phyloP scores from a whole-genome alignment of 148 eudicot genomes.

The Spergularia bocconei region DNA sequence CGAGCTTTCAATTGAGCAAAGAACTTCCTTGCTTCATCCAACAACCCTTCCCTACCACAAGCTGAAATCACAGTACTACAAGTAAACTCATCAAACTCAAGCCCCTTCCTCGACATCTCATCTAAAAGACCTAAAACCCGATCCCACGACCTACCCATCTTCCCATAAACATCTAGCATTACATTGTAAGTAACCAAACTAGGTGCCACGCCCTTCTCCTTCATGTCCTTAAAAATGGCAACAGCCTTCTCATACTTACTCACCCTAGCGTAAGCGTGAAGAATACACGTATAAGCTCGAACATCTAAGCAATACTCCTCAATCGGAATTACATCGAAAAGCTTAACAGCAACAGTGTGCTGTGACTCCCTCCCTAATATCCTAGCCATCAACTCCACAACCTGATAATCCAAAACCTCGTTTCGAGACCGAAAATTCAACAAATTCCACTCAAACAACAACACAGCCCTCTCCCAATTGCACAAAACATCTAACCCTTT shows the following conservation, averaged over 20 bases:
- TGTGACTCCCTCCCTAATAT: conserved; percentile 81
- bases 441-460: conserved; percentile 77
- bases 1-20: conserved; percentile 52
- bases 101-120: conserved; percentile 60
- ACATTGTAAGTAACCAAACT: conserved; percentile 73
- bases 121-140: conserved; percentile 57
- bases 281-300: conserved; percentile 60
- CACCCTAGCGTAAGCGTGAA: conserved; percentile 70
- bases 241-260: conserved; percentile 65
- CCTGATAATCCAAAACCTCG: conserved; percentile 46
- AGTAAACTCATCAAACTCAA: conserved; percentile 80
- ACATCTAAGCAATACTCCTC: conserved; percentile 60
- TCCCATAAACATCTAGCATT: conserved; percentile 60
- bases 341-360: conserved; percentile 50
- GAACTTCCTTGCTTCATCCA: conserved; percentile 76
- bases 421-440: conserved; percentile 30
- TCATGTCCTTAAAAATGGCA: conserved; percentile 50
- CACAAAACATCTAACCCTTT: conserved; percentile 70
- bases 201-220: conserved; percentile 51
- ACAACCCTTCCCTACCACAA: conserved; percentile 87
- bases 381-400: conserved; percentile 63
- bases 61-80: conserved; percentile 90
- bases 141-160: conserved; percentile 85
- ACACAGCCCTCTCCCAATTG: conserved; percentile 55
- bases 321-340: conserved; percentile 69